These are phyloP conservation scores for Cucumis sativus DNA, from an alignment of 306 rosid species.

Conservation along the genomic window Cucumber_9930_V3 NC_026657.2:9572501-9573000, in stretches of 20 bases:
- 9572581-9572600: neutral
- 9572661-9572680: conserved; percentile 17
- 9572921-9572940: conserved; percentile 16
- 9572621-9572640: neutral
- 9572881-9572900: conserved; percentile 5
- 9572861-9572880: neutral
- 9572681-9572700: conserved; percentile 19
- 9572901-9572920: conserved; percentile 14
- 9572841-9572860: neutral
- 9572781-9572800: conserved; percentile 1
- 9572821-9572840: conserved; percentile 5
- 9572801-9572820: neutral
- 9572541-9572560: neutral
- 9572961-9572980: conserved; percentile 5
- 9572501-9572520: neutral
- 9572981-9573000: neutral
- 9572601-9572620: conserved; percentile 4
- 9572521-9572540: neutral
- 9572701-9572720: conserved; percentile 16
- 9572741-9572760: neutral
- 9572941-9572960: neutral
- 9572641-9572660: conserved; percentile 18
- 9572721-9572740: conserved; percentile 8
- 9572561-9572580: neutral
- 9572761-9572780: conserved; percentile 19